Evolutionary conservation across 805 yeast species (phyloP).

Genomic region (Yamadazyma insecticola): DNA sequence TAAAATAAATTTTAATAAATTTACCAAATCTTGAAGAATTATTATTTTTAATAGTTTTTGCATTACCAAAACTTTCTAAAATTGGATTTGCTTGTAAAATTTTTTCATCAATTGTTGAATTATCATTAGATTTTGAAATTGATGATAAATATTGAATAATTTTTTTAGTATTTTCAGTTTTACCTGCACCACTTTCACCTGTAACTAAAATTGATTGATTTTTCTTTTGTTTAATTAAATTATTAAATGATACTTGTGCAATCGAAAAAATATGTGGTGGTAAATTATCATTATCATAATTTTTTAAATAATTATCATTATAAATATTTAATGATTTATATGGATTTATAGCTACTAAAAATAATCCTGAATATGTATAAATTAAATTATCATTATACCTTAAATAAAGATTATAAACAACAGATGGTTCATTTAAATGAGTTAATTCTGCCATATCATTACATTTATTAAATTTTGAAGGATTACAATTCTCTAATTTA

Average conservation of each 20-base stretch:
- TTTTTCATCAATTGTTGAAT: slow-evolving; percentile 65
- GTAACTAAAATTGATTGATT: slow-evolving; percentile 95
- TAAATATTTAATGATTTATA: slow-evolving; percentile 74
- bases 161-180: slow-evolving; percentile 94
- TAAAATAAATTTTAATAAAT: slow-evolving; percentile 81
- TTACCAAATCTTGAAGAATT: slow-evolving; percentile 97
- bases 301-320: slow-evolving; percentile 52
- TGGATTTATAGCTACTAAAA: slow-evolving; percentile 93
- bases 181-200: slow-evolving; percentile 99
- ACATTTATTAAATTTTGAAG: slow-evolving; percentile 83
- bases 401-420: slow-evolving; percentile 73
- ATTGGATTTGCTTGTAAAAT: slow-evolving; percentile 94
- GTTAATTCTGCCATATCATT: slow-evolving; percentile 96
- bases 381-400: slow-evolving; percentile 77
- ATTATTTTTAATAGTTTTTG: slow-evolving; percentile 89
- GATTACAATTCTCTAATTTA: slow-evolving; percentile 68
- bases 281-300: slow-evolving; percentile 37
- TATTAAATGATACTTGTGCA: slow-evolving; percentile 76
- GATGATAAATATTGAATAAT: slow-evolving; percentile 88
- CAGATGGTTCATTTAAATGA: slow-evolving; percentile 91
- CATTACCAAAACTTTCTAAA: slow-evolving; percentile 93
- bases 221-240: slow-evolving; percentile 59
- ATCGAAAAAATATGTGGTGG: slow-evolving; percentile 87
- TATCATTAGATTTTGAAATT: slow-evolving; percentile 38
- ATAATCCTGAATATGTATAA: slow-evolving; percentile 92